A percentile compares a stretch with the other conserved stretches of the same genome.
These are phyloP conservation scores for Coemansia sp. DNA, from an alignment of 192 early-diverging fungal genomes.

Conservation along the genomic window DNA sequence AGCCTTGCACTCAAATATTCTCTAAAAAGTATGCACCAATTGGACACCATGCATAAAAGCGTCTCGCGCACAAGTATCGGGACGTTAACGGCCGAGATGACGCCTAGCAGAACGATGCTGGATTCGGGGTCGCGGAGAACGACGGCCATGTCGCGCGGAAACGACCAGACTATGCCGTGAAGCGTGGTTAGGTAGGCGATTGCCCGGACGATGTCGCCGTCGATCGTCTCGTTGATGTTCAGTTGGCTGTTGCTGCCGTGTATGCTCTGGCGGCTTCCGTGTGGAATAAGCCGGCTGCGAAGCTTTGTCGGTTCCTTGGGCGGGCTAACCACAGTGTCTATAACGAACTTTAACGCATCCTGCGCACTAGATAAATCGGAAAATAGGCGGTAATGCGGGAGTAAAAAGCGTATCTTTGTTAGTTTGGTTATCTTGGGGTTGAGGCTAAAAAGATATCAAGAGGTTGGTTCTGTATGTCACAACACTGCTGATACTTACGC, in stretches of 20 bases:
- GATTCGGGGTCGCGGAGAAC: conserved; percentile 31
- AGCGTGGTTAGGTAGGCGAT: conserved; percentile 36
- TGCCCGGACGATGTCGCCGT: conserved; percentile 19
- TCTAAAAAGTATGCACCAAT: conserved; percentile 40
- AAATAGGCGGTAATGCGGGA: background rate
- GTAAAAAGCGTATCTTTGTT: background rate
- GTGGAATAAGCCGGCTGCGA: conserved; percentile 26
- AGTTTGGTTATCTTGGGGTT: background rate
- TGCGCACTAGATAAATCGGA: conserved; percentile 5
- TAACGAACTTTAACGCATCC: conserved; percentile 36
- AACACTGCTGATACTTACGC: conserved; percentile 29
- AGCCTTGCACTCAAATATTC: conserved; percentile 24
- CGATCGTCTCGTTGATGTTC: conserved; percentile 2
- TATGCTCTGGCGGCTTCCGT: conserved; percentile 4
- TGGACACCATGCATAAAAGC: conserved; percentile 46
- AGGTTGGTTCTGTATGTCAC: background rate
- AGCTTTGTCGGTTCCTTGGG: conserved; percentile 22
- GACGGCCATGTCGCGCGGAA: conserved; percentile 31
- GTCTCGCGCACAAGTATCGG: conserved; percentile 45
- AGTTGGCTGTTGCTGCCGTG: background rate
- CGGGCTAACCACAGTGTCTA: conserved; percentile 25
- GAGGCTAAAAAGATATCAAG: no score
- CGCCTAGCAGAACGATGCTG: conserved; percentile 15
- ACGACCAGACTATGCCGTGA: conserved; percentile 46
- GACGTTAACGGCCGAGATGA: conserved; percentile 21